Percentiles rank a stretch among this genome's conserved stretches.
Evolutionary conservation across 208 protist genomes (phyloP).

Genomic region (Leishmania tropica): DNA sequence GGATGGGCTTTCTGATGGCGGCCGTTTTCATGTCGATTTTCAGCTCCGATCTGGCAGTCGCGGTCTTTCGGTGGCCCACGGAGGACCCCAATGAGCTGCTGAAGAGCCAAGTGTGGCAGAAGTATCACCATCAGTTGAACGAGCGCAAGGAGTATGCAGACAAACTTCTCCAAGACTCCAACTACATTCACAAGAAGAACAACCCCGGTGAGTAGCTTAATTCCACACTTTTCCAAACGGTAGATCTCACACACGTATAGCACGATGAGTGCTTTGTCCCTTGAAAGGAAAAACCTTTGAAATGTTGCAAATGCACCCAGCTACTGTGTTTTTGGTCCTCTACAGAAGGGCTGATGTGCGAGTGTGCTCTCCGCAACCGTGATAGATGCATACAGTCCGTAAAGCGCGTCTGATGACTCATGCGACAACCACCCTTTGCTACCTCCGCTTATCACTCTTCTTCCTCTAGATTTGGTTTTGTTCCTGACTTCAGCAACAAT

Average conservation of each 20-base stretch:
- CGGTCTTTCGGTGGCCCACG: constrained; percentile 69
- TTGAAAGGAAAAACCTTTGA: not conserved
- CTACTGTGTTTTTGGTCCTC: not conserved
- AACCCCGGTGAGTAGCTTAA: constrained; percentile 36
- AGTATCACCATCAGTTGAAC: constrained; percentile 66
- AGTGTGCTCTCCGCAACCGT: not conserved
- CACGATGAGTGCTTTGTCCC: not conserved
- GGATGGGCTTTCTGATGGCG: constrained; percentile 48
- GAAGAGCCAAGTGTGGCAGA: constrained; percentile 68
- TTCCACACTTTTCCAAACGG: constrained; percentile 1
- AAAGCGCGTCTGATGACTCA: not conserved
- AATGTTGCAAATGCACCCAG: not conserved
- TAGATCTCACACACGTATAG: not conserved
- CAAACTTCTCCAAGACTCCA: constrained; percentile 78
- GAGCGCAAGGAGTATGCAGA: constrained; percentile 68
- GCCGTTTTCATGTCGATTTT: constrained; percentile 47
- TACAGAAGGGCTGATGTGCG: not conserved
- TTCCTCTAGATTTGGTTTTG: not conserved
- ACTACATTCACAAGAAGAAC: constrained; percentile 73
- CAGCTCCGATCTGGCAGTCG: constrained; percentile 47
- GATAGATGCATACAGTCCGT: not conserved
- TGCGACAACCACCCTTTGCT: not conserved
- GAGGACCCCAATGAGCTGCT: constrained; percentile 82
- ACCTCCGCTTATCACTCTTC: not conserved
- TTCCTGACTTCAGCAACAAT: constrained; percentile 20